A percentile compares a stretch with the other conserved stretches of the same genome.
Evolutionary conservation across 2,329 filamentous ascomycete genomes (phyloP).

Genomic region (Thelonectria rubi): DNA sequence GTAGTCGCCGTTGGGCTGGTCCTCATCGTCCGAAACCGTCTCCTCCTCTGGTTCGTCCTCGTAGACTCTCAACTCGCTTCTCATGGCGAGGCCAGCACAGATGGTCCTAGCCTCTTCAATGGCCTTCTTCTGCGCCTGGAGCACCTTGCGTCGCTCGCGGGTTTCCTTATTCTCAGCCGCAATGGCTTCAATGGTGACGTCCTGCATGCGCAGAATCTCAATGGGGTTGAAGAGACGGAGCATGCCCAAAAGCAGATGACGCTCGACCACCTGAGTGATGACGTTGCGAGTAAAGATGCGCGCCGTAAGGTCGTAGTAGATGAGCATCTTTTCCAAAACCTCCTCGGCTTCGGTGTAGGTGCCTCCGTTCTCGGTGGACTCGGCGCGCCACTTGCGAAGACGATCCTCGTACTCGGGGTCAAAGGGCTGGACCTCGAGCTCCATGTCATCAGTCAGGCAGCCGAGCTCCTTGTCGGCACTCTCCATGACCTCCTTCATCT

Average conservation of each 20-base stretch:
- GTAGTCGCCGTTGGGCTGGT: constrained; percentile 24
- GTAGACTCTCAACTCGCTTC: constrained; percentile 57
- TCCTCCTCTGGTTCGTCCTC: constrained; percentile 50
- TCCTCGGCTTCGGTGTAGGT: constrained; percentile 61
- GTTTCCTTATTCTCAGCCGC: constrained; percentile 64
- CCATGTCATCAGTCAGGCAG: constrained; percentile 59
- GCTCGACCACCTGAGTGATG: constrained; percentile 62
- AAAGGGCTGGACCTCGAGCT: constrained; percentile 62
- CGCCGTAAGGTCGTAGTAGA: constrained; percentile 63
- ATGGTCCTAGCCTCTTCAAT: constrained; percentile 61
- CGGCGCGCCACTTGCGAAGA: constrained; percentile 56
- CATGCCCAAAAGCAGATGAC: constrained; percentile 61
- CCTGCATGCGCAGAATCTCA: constrained; percentile 58
- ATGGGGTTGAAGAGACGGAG: constrained; percentile 61
- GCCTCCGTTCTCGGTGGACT: constrained; percentile 54
- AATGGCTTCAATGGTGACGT: constrained; percentile 57
- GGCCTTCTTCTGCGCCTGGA: constrained; percentile 59
- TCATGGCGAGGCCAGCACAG: constrained; percentile 61
- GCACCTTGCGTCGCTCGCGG: constrained; percentile 56
- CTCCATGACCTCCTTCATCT: constrained; percentile 58
- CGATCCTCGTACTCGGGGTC: constrained; percentile 64
- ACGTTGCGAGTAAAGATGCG: constrained; percentile 63
- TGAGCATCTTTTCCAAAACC: constrained; percentile 64
- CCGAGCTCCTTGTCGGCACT: constrained; percentile 57
- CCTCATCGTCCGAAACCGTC: constrained; percentile 45